A percentile compares a stretch with the other conserved stretches of the same genome.
Conservation (phyloP, 495 filamentous ascomycete species). For the Trichoderma reesei region DNA sequence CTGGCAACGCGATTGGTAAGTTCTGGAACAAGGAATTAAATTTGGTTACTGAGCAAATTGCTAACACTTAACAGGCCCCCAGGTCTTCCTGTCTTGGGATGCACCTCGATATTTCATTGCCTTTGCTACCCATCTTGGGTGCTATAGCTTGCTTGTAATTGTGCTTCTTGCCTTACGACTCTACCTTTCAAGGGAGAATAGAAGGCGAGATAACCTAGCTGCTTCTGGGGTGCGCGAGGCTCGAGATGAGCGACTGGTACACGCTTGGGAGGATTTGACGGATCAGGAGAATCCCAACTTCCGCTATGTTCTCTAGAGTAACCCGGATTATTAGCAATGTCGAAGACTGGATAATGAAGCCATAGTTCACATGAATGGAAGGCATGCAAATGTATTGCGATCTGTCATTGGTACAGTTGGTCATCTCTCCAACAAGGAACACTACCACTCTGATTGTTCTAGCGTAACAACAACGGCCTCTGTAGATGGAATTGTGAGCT, state of each 20-base stretch:
- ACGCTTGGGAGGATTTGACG: constrained; percentile 50
- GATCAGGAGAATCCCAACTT: constrained; percentile 49
- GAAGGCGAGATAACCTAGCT: constrained; percentile 35
- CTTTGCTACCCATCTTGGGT: constrained; percentile 45
- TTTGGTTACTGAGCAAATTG: neutral
- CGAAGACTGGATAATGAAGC: too few relatives aligned
- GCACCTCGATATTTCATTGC: constrained; percentile 44
- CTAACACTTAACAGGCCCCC: constrained; percentile 26
- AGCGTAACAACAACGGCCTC: neutral
- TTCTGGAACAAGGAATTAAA: neutral
- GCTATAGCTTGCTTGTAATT: constrained; percentile 39
- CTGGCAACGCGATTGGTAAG: constrained; percentile 38
- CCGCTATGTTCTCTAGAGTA: constrained; percentile 36
- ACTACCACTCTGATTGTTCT: neutral
- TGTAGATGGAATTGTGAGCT: neutral
- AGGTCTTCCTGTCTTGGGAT: constrained; percentile 43
- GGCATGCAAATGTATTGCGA: too few relatives aligned
- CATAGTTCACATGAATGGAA: too few relatives aligned
- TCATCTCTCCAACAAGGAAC: too few relatives aligned
- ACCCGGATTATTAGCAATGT: too few relatives aligned
- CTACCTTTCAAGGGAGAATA: constrained; percentile 37
- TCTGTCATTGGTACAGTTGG: too few relatives aligned
- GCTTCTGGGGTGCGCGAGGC: constrained; percentile 31
- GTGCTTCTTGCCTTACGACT: constrained; percentile 37
- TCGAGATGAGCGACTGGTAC: constrained; percentile 31